Evolutionary conservation across 768 basidiomycete species (phyloP), one percentile per base, ranked within the genome.

Genomic region (Mycena vitilis): DNA sequence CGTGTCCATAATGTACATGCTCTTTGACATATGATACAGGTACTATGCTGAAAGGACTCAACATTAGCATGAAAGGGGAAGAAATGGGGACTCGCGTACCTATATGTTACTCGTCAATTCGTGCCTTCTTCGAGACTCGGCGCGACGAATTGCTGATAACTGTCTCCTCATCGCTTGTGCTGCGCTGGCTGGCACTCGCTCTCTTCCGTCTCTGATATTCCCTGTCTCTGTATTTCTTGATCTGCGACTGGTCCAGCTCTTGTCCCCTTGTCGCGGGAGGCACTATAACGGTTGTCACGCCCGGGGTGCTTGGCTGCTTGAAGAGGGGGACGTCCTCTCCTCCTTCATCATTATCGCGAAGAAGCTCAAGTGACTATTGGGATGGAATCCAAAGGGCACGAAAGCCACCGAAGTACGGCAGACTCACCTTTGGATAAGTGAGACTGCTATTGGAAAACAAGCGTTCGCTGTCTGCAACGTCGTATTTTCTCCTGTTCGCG

Each of bases 171-270:
- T 93, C 93, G 73, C 92, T 93, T 22, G 86, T 85, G 63, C 91
- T 90, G 59, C 89, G 85, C 60, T 86, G 84, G 49, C 86, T 87
- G 13, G 80, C 78, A 47, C 82, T 86, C 16, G 91, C 92, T 23
- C 93, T 85, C 75, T 93, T 94, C 78, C 88, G 88, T 63, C 93
- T 81, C 75, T 94, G 93, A 75, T 94, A 95, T 72, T 94, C 92
- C 67, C 90, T 85, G 74, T 94, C 93, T n/a, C 92, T 83, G 54
- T 88, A 75, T 78, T 91, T 91, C 79, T 95, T 95, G 71, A 89
- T 86, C 73, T 93, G 90, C 0, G 91, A 91, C 13, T 90, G 85
- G 9, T 87, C 87, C 23, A 91, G 79, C 69, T 93, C 93, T 71
- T 91, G 89, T 12, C 82, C 81, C 56, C 88, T 83, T 20, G 91